Base-by-base conservation (phyloP, 495 filamentous ascomycete species). In the Glutinoglossum americanum region DNA sequence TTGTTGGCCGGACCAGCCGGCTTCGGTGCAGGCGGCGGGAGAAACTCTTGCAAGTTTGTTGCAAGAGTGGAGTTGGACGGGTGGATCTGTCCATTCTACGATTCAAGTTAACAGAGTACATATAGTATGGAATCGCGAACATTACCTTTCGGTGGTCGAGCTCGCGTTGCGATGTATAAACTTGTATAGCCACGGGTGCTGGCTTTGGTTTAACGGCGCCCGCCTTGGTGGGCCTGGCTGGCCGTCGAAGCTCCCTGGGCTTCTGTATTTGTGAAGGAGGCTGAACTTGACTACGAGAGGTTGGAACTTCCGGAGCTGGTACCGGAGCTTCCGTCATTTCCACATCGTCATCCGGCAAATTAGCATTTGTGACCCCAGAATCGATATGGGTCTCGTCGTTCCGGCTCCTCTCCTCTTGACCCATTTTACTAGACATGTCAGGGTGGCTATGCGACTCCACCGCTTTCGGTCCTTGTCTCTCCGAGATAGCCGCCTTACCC, bases 151-250 rank as follows among this genome's bases (percentile, higher is more conserved):
- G 47, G 23, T 59, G 27, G 26, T 59, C 57, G n/a, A 59, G 49
- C 49, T 59, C 57, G n/a, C 57, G 80, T 41, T 86, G 83, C 25
- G 81, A 82, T 41, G 81, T 82, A 44, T 84, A 82, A 28, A 94
- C 81, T 32, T 83, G 78, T 60, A 95, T 90, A 1, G 84, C 77
- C 2, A 87, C 85, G 1, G 85, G 85, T 19, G 81, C 83, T 13
- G 85, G 85, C 64, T 82, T 84, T 0, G 77, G 65, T 64, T 87
- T 88, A 27, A 74, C 70, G 5, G 74, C 54, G 1, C 74, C 61
- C 55, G 89, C 83, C 61, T 85, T 87, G 23, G 76, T 78, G 1
- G 86, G 85, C 61, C 81, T 88, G 0, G 77, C 62, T 15, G 85
- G 80, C 47, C 85, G 72, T 64, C 84, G 74, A 11, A 67, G 60